Conservation (phyloP, 805 yeast genomes). For the Yamadazyma paraphyllophila region DNA sequence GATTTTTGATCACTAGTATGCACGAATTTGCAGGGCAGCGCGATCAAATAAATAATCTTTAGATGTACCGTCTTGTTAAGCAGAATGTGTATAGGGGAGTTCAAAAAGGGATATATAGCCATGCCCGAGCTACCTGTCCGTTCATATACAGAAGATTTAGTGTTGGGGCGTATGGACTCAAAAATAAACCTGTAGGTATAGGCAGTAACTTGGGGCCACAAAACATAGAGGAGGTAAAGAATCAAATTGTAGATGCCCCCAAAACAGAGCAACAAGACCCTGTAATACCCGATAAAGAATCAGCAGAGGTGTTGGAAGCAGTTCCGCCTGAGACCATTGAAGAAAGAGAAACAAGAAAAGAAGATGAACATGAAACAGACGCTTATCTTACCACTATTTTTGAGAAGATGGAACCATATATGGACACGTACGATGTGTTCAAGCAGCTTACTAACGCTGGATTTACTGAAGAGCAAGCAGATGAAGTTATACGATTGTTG, state of each 20-base stretch:
- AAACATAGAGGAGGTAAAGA: neutral
- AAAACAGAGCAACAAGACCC: neutral
- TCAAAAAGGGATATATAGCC: neutral
- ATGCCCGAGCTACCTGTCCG: neutral
- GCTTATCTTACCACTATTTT: conserved; percentile 56
- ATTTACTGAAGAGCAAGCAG: conserved; percentile 60
- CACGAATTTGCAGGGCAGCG: conserved; percentile 5
- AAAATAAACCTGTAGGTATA: neutral
- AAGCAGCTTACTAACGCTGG: conserved; percentile 54
- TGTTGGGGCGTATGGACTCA: neutral
- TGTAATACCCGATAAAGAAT: no score
- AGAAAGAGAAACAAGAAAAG: neutral
- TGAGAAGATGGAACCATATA: conserved; percentile 42
- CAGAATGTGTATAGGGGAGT: neutral
- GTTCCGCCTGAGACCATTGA: neutral
- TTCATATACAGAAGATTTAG: neutral
- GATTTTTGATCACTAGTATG: conserved; percentile 9
- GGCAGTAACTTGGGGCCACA: neutral
- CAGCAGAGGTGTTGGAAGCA: neutral
- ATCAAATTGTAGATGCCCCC: neutral
- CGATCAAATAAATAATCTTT: neutral
- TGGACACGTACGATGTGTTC: conserved; percentile 52
- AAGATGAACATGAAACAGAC: conserved; percentile 6
- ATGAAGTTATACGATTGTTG: conserved; percentile 51
- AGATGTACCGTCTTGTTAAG: neutral